Percentiles rank a stretch among this genome's conserved stretches.
Evolutionary conservation across 192 early-diverging fungal species (phyloP).

Genomic region (Phlyctochytrium bullatum): DNA sequence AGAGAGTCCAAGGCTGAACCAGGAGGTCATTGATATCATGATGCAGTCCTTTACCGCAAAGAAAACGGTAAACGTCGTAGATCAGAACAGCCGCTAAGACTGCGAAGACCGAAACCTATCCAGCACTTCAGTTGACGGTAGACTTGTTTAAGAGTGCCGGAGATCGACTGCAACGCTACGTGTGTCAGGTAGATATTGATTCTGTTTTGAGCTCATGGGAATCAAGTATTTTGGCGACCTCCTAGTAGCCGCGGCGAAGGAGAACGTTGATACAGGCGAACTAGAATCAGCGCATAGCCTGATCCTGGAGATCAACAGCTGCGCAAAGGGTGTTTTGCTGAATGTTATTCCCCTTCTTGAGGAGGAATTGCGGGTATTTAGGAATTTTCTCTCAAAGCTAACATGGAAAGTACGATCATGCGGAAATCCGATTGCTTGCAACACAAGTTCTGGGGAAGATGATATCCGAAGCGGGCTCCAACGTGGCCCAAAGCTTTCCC

Average conservation of each 20-base stretch:
- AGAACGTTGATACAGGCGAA: slow-evolving; percentile 34
- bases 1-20: slow-evolving; percentile 64
- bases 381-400: slow-evolving; percentile 4
- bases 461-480: slow-evolving; percentile 76
- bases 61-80: slow-evolving; percentile 35
- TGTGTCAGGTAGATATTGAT: too few species aligned
- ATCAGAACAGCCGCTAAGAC: background rate
- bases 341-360: slow-evolving; percentile 93
- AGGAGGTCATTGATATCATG: slow-evolving; percentile 85
- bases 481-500: slow-evolving; percentile 71
- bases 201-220: slow-evolving; percentile 41
- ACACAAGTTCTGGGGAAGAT: slow-evolving; percentile 81
- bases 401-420: slow-evolving; percentile 59
- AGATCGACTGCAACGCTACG: slow-evolving; percentile 84
- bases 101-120: slow-evolving; percentile 44
- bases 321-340: slow-evolving; percentile 72
- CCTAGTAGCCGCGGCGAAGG: slow-evolving; percentile 56
- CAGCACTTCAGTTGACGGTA: slow-evolving; percentile 72
- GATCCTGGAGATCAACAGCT: slow-evolving; percentile 76
- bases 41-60: slow-evolving; percentile 72
- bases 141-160: slow-evolving; percentile 74
- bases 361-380: slow-evolving; percentile 74
- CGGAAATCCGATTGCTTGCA: slow-evolving; percentile 71
- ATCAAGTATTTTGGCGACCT: slow-evolving; percentile 89
- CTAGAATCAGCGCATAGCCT: slow-evolving; percentile 68